A percentile compares a stretch with the other conserved stretches of the same genome.
Conservation (phyloP, 306 rosid species). For the Prunus mume region DNA sequence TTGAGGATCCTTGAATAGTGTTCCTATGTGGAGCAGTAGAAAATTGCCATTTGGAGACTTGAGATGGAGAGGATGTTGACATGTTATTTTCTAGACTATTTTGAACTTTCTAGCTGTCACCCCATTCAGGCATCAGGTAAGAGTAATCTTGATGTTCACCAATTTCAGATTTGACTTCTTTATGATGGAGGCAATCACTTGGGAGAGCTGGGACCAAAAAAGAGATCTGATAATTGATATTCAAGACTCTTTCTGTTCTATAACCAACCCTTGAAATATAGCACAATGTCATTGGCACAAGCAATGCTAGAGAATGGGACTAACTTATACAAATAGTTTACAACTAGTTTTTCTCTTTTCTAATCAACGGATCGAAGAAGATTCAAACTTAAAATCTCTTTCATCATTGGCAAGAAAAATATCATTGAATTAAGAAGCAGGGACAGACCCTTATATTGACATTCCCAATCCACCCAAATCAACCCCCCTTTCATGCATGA, state of each 20-base stretch:
- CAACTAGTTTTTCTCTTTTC: not conserved
- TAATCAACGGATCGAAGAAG: not conserved
- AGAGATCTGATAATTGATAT: not conserved
- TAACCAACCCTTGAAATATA: not conserved
- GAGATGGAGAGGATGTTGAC: not conserved
- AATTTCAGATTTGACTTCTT: conserved; percentile 14
- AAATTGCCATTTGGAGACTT: conserved; percentile 13
- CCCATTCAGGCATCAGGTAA: conserved; percentile 11
- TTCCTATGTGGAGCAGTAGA: too few relatives aligned
- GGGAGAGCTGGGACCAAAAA: conserved; percentile 15
- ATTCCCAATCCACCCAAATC: too few relatives aligned
- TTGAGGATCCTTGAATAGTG: not conserved
- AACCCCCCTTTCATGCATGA: too few relatives aligned
- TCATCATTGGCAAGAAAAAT: not conserved
- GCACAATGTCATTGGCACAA: not conserved
- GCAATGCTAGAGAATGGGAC: too few relatives aligned
- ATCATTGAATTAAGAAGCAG: too few relatives aligned
- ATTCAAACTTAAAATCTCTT: not conserved
- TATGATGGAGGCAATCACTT: conserved; percentile 15
- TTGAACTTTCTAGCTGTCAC: conserved; percentile 25
- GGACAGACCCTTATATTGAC: too few relatives aligned
- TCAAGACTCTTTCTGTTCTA: not conserved
- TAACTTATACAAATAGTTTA: too few relatives aligned
- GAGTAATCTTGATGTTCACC: conserved; percentile 25
- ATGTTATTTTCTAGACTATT: conserved; percentile 1